A percentile compares a stretch with the other conserved stretches of the same genome.
Evolutionary conservation across 768 basidiomycete species (phyloP).

Genomic region (Lactifluus rugatus): DNA sequence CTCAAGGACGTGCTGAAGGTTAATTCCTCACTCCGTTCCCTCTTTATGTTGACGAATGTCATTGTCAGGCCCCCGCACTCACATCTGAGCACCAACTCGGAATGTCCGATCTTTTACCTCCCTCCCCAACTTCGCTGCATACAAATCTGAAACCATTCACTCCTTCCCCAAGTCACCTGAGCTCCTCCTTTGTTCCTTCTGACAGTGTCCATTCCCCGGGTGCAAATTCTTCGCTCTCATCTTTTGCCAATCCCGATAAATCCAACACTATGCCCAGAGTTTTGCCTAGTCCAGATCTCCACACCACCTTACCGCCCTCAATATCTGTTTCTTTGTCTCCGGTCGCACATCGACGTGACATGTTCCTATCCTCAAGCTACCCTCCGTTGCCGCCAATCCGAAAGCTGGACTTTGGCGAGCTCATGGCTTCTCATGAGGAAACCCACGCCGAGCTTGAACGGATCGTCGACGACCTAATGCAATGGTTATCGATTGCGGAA

Average conservation of each 20-base stretch:
- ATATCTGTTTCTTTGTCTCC: slow-evolving; percentile 19
- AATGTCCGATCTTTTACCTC: slow-evolving; percentile 60
- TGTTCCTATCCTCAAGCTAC: slow-evolving; percentile 17
- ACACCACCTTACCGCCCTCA: slow-evolving; percentile 1
- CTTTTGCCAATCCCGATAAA: background rate
- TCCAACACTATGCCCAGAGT: background rate
- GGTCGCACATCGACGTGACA: slow-evolving; percentile 21
- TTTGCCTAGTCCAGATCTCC: slow-evolving; percentile 7
- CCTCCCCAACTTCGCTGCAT: slow-evolving; percentile 49
- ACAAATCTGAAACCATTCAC: slow-evolving; percentile 30
- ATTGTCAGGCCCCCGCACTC: slow-evolving; percentile 48
- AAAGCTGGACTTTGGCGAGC: slow-evolving; percentile 58
- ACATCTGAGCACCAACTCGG: slow-evolving; percentile 63
- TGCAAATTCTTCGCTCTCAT: background rate
- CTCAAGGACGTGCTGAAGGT: slow-evolving; percentile 71
- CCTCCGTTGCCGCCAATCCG: slow-evolving; percentile 34
- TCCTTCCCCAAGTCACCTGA: slow-evolving; percentile 32
- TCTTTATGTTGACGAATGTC: background rate
- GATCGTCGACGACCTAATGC: slow-evolving; percentile 64
- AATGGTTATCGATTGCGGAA: slow-evolving; percentile 71
- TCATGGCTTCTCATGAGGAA: slow-evolving; percentile 44
- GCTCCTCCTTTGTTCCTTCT: slow-evolving; percentile 25
- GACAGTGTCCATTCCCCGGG: slow-evolving; percentile 2
- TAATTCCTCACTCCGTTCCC: background rate
- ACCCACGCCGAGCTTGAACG: slow-evolving; percentile 61